phyloP scores from a whole-genome alignment of 441 rosid genomes.

The Geranium incanum region DNA sequence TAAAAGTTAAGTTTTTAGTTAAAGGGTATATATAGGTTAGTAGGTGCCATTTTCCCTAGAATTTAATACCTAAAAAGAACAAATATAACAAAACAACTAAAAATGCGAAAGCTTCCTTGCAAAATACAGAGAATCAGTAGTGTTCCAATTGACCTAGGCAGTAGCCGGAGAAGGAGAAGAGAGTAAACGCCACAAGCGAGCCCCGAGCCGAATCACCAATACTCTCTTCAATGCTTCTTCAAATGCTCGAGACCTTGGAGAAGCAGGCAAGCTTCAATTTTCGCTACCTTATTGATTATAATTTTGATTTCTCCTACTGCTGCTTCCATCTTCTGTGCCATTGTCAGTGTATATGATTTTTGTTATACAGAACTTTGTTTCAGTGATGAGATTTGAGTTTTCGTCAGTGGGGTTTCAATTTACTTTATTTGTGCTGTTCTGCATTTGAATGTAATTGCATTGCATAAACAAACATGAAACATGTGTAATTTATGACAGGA shows the following conservation, averaged over 20 bases:
- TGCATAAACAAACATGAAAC: not conserved
- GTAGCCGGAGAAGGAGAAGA: too few species aligned
- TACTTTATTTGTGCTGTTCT: not conserved
- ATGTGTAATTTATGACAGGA: not conserved
- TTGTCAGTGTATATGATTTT: not conserved
- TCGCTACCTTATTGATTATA: not conserved
- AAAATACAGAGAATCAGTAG: too few species aligned
- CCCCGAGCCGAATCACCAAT: not conserved
- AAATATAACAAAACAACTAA: too few species aligned
- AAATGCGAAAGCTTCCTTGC: too few species aligned
- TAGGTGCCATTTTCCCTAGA: too few species aligned
- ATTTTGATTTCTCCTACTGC: not conserved
- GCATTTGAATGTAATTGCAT: not conserved
- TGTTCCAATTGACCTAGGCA: too few species aligned
- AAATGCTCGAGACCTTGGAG: not conserved
- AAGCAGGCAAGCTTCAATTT: slow-evolving; percentile 3
- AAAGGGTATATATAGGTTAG: too few species aligned
- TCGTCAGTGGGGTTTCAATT: not conserved
- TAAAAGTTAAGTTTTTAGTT: too few species aligned
- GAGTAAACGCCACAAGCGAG: too few species aligned
- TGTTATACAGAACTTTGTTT: too few species aligned
- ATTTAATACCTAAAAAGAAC: too few species aligned
- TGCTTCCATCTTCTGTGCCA: too few species aligned
- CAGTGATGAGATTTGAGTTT: not conserved
- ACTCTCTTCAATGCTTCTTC: not conserved